phyloP scores from a whole-genome alignment of 257 asterid genomes.

The Nicotiana tabacum region DNA sequence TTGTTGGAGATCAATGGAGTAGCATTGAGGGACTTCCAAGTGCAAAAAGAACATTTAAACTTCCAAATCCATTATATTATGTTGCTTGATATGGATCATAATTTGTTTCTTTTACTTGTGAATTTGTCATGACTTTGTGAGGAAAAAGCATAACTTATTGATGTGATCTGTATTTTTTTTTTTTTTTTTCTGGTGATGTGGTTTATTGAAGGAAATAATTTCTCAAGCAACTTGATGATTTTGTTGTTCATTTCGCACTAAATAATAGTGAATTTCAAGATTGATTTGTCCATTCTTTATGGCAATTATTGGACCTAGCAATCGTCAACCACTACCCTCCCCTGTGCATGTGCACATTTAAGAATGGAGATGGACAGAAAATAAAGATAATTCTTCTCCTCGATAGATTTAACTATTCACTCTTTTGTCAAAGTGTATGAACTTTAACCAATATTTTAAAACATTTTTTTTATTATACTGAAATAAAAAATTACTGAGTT shows the following conservation, averaged over 20 bases:
- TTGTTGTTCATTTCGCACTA: neutral
- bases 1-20: conserved; percentile 76
- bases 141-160: neutral
- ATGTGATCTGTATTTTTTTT: neutral
- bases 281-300: neutral
- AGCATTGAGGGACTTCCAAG: conserved; percentile 60
- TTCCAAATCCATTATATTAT: conserved; percentile 69
- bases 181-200: neutral
- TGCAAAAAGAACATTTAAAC: conserved; percentile 59
- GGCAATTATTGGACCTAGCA: conserved; percentile 1
- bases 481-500: too few relatives aligned
- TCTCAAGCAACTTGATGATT: neutral
- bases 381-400: neutral
- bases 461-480: too few relatives aligned
- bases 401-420: neutral
- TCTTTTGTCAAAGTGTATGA: too few relatives aligned
- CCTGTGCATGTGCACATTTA: neutral
- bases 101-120: neutral
- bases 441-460: too few relatives aligned
- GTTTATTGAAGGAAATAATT: neutral
- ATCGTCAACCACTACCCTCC: neutral
- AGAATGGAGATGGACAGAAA: neutral
- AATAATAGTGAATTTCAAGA: neutral
- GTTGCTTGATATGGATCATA: conserved; percentile 32
- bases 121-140: neutral